A percentile compares a stretch with the other conserved stretches of the same genome.
These are phyloP conservation scores for Sporothrix humicola DNA, from an alignment of 2,329 filamentous ascomycete species.

Conservation along the genomic window DNA sequence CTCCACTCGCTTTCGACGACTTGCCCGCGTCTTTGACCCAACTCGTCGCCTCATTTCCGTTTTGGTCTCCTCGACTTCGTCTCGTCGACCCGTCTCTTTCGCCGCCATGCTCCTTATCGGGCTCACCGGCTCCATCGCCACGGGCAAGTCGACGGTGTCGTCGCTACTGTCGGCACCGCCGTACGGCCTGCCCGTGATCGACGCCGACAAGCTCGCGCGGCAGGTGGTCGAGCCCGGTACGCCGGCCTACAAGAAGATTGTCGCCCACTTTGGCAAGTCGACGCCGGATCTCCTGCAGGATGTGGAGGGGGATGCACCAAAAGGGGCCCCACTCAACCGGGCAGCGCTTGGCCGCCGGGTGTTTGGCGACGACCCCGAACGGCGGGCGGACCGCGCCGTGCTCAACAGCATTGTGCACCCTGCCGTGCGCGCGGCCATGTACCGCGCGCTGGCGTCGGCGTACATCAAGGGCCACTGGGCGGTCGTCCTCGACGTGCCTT, in stretches of 20 bases:
- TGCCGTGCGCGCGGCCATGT: constrained; percentile 83
- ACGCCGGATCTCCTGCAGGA: constrained; percentile 85
- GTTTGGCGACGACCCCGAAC: constrained; percentile 78
- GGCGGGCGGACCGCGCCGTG: constrained; percentile 71
- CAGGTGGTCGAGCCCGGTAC: constrained; percentile 95
- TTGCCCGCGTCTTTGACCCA: background rate
- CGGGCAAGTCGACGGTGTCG: constrained; percentile 96
- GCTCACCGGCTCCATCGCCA: constrained; percentile 95
- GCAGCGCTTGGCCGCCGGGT: constrained; percentile 83
- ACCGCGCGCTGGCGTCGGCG: constrained; percentile 70
- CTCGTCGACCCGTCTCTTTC: background rate
- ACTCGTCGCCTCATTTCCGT: background rate
- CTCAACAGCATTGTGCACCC: constrained; percentile 94
- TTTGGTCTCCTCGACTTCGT: background rate
- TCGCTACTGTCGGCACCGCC: constrained; percentile 78
- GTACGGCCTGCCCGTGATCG: constrained; percentile 87
- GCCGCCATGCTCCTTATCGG: constrained; percentile 87
- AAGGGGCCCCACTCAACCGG: constrained; percentile 66
- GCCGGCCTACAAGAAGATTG: constrained; percentile 78
- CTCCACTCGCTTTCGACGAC: background rate
- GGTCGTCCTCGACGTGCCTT: constrained; percentile 87
- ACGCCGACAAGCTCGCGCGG: constrained; percentile 90
- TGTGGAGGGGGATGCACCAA: background rate
- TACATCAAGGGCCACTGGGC: constrained; percentile 84
- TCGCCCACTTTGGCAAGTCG: constrained; percentile 77